These are phyloP conservation scores for Fusarium sp. DNA, from an alignment of 2,329 filamentous ascomycete genomes.

Conservation along the genomic window DNA sequence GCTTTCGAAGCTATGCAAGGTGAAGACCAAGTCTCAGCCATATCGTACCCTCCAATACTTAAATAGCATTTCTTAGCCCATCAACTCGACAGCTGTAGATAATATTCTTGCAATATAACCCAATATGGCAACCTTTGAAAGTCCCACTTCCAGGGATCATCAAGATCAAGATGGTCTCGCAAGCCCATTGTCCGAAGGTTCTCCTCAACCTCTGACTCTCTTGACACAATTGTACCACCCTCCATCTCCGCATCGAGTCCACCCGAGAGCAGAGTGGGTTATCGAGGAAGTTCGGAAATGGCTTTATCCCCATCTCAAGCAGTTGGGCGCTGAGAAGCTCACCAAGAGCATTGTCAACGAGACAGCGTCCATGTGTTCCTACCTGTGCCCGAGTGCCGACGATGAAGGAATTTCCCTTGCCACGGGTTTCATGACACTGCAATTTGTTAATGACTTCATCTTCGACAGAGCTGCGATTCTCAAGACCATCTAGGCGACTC, in stretches of 20 bases:
- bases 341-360: neutral
- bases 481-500: neutral
- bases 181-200: fast-evolving
- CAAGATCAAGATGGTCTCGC: fast-evolving
- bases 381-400: neutral
- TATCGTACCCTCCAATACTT: neutral
- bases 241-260: neutral
- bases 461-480: neutral
- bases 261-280: neutral
- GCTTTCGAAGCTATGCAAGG: neutral
- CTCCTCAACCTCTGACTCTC: fast-evolving
- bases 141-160: fast-evolving
- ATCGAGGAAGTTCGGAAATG: neutral
- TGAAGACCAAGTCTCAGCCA: too few species aligned
- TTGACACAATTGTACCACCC: fast-evolving
- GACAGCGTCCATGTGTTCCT: neutral
- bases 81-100: neutral
- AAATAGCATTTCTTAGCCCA: neutral
- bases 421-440: neutral
- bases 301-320: neutral
- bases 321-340: neutral
- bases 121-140: neutral
- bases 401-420: neutral
- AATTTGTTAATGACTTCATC: neutral
- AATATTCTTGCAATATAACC: neutral